These are phyloP conservation scores for Opeltia flavorubescens DNA, from an alignment of 495 filamentous ascomycete species.

Conservation along the genomic window DNA sequence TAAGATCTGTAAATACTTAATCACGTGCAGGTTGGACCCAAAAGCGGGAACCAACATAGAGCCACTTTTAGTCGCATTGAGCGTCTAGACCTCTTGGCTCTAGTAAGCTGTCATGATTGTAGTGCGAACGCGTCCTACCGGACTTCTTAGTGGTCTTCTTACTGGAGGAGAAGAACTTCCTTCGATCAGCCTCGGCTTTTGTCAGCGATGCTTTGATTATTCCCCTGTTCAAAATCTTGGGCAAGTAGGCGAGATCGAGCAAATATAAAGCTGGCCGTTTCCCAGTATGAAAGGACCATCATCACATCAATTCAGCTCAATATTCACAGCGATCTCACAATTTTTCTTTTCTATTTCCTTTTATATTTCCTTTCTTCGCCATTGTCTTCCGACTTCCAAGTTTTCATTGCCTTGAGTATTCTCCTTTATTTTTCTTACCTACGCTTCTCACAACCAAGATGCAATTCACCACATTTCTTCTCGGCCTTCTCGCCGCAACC, in stretches of 20 bases:
- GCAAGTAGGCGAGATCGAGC: not conserved
- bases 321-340: not conserved
- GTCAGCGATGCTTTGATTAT: not conserved
- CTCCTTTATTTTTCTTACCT: no score
- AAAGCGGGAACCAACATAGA: no score
- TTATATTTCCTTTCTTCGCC: not conserved
- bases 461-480: conserved; percentile 3
- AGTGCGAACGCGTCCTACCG: no score
- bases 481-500: conserved; percentile 4
- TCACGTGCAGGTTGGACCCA: not conserved
- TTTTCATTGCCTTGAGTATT: not conserved
- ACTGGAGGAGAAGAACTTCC: not conserved
- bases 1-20: not conserved
- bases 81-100: not conserved
- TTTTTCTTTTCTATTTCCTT: not conserved
- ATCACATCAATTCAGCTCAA: not conserved
- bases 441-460: conserved; percentile 3
- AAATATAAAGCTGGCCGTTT: not conserved
- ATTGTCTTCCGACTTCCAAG: not conserved
- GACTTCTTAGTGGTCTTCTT: no score
- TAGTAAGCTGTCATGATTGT: no score
- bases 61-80: not conserved
- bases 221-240: not conserved
- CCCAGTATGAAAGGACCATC: not conserved
- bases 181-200: not conserved